Evolutionary conservation across 2,329 filamentous ascomycete species (phyloP).

Genomic region (Coniochaeta sp.): DNA sequence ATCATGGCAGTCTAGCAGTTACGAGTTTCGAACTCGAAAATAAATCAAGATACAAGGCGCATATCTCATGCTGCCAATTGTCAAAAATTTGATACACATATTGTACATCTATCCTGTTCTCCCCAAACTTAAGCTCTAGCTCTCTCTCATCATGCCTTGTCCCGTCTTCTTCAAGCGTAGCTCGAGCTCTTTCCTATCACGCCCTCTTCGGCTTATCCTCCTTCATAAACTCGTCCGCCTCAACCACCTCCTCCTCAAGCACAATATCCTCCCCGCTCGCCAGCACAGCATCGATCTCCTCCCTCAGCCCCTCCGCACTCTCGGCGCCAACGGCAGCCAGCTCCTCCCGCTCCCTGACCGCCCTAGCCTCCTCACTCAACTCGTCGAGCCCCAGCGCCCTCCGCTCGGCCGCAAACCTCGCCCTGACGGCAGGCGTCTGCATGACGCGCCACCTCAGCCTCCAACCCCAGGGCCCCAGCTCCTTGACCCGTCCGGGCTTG

Average conservation of each 20-base stretch:
- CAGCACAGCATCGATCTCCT: conserved; percentile 29
- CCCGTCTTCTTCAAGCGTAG: no score
- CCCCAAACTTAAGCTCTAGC: no score
- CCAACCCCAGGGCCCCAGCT: conserved; percentile 88
- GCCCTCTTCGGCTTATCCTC: conserved; percentile 15
- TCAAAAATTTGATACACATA: background rate
- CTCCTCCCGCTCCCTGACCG: conserved; percentile 26
- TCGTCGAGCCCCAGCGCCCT: conserved; percentile 54
- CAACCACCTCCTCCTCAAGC: conserved; percentile 20
- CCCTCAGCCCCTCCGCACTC: conserved; percentile 22
- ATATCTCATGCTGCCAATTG: background rate
- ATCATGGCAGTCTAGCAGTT: background rate
- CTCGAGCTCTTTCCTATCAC: no score
- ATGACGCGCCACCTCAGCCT: conserved; percentile 82
- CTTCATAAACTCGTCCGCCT: conserved; percentile 19
- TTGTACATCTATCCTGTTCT: no score
- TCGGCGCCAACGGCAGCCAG: conserved; percentile 15
- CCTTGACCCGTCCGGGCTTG: conserved; percentile 70
- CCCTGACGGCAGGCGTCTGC: conserved; percentile 62
- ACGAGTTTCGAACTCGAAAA: background rate
- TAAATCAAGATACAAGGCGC: conserved; percentile 2
- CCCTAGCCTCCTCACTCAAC: conserved; percentile 23
- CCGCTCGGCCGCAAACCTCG: conserved; percentile 59
- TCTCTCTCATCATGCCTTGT: no score
- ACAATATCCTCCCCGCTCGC: conserved; percentile 36